Base-by-base conservation (phyloP, 768 basidiomycete species). In the Russula abietina region DNA sequence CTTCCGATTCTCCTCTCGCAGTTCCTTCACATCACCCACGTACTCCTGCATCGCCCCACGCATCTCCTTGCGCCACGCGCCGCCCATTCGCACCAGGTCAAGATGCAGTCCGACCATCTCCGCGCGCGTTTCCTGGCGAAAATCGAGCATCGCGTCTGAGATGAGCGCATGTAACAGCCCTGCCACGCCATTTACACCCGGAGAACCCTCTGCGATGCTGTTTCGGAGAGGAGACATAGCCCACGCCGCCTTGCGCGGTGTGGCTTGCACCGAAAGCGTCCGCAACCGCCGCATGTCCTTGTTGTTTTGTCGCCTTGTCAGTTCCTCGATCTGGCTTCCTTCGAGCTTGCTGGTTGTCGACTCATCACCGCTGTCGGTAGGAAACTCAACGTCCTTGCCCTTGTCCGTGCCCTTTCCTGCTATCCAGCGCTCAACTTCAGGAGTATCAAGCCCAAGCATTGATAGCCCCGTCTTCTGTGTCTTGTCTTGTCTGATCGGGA, bases 41-140 rank as follows among this genome's bases (percentile, higher is more conserved):
- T 82, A 81, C 69, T 85, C 85, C 38, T 82, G 81, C 80, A 88
- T 83, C 67, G 82, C 69, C 46, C 76, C 77, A 57, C 83, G 76
- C 70, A 90, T 74, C 71, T 89, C 88, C 55, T 72, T 77, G 72
- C 82, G 83, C 87, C 85, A 88, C 28, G 80, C 80, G 38, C 85
- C 74, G 2, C 88, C 86, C 84, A 89, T 85, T 60, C 81, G 78
- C 39, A 91, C 75, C 60, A 90, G 69, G 69, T 91, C 89, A 64
- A 91, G 69, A 72, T 91, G 89, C 60, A 91, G 74, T 2, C 86
- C 87, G 71, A 81, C 80, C 80, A 90, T 82, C 77, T 89, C 85
- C n/a, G 81, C 77, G 68, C 81, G 80, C 26, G 82, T 84, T 71
- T 90, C 87, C 65, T 79, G 77, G 70, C 85, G 86, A 69, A 83